Conservation (phyloP, 2,329 filamentous ascomycete species). For the Aspergillus pseudoglaucus region DNA sequence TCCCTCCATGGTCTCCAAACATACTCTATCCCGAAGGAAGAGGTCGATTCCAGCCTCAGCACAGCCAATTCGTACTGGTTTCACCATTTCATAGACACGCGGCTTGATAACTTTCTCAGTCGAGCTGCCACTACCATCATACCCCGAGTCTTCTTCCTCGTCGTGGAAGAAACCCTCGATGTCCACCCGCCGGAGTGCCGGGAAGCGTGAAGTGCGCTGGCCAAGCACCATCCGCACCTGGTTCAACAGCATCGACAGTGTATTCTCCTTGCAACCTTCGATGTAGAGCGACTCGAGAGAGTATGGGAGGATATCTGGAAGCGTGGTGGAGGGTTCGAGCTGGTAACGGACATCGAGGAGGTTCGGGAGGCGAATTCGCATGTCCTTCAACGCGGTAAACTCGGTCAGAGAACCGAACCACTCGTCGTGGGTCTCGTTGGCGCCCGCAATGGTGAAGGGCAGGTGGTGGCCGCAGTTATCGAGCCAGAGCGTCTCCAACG, state of each 20-base stretch:
- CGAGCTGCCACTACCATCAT: conserved; percentile 2
- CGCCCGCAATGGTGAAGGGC: conserved; percentile 21
- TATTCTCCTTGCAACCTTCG: conserved; percentile 22
- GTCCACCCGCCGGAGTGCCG: conserved; percentile 12
- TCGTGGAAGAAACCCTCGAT: conserved; percentile 25
- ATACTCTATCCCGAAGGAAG: conserved; percentile 19
- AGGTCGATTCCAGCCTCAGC: conserved; percentile 15
- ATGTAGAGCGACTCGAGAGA: conserved; percentile 20
- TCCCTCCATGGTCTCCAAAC: conserved; percentile 10
- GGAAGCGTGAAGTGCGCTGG: conserved; percentile 13
- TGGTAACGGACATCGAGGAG: conserved; percentile 24
- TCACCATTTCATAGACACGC: conserved; percentile 17
- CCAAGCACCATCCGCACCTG: conserved; percentile 18
- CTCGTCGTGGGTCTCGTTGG: conserved; percentile 25
- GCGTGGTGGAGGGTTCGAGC: conserved; percentile 15
- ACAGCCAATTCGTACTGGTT: conserved; percentile 17
- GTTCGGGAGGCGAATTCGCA: conserved; percentile 27
- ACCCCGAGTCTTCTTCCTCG: conserved; percentile 14
- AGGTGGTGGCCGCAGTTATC: conserved; percentile 22
- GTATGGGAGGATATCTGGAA: conserved; percentile 17
- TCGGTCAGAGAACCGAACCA: conserved; percentile 24
- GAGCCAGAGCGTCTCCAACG: conserved; percentile 22
- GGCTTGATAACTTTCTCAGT: conserved; percentile 14
- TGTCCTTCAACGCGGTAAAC: conserved; percentile 19
- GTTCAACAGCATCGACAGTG: conserved; percentile 17